A percentile compares a stretch with the other conserved stretches of the same genome.
These are phyloP conservation scores for Trichophyton mentagrophytes DNA, from an alignment of 2,329 filamentous ascomycete species.

Conservation along the genomic window DNA sequence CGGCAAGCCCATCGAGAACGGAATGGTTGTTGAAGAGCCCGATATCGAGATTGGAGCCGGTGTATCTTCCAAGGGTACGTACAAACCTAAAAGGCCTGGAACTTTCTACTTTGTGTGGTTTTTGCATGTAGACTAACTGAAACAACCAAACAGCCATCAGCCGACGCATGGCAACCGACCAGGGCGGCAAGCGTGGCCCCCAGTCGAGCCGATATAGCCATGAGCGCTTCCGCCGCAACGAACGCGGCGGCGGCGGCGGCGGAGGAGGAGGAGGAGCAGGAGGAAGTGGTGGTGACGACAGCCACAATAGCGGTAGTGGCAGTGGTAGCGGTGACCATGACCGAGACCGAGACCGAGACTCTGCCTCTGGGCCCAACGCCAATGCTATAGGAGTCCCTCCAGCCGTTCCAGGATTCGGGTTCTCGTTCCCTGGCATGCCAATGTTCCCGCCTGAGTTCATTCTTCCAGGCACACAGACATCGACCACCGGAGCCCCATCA, in stretches of 20 bases:
- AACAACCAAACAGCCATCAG: constrained; percentile 32
- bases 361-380: constrained; percentile 17
- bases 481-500: constrained; percentile 17
- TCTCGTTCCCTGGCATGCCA: constrained; percentile 39
- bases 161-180: constrained; percentile 39
- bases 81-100: neutral
- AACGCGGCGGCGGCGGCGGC: constrained; percentile 13
- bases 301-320: constrained; percentile 17
- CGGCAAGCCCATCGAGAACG: constrained; percentile 63
- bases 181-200: constrained; percentile 38
- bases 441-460: constrained; percentile 39
- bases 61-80: constrained; percentile 74
- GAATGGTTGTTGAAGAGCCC: constrained; percentile 87
- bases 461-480: constrained; percentile 18
- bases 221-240: constrained; percentile 21
- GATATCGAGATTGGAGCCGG: constrained; percentile 98
- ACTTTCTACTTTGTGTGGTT: neutral
- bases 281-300: constrained; percentile 14
- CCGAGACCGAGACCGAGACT: constrained; percentile 25
- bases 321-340: constrained; percentile 26
- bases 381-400: constrained; percentile 41
- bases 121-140: constrained; percentile 11
- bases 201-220: constrained; percentile 30
- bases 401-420: constrained; percentile 43
- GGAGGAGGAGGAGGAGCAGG: constrained; percentile 11